These are phyloP conservation scores for Austroboletus niveus DNA, from an alignment of 1,284 basidiomycete species.

Conservation along the genomic window DNA sequence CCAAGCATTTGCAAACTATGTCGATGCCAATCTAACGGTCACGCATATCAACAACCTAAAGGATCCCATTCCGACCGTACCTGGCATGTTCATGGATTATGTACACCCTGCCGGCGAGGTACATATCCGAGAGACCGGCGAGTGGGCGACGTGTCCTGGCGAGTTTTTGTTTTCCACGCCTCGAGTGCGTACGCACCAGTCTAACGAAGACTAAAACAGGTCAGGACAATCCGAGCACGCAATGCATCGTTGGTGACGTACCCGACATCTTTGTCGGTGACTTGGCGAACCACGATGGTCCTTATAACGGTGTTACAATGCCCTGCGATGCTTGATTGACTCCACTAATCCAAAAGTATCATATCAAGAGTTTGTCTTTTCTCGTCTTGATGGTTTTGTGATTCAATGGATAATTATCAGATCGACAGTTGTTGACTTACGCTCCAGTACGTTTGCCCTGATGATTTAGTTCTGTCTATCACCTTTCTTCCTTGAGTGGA, in stretches of 20 bases:
- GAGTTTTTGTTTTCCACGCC: neutral
- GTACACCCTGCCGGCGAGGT: constrained; percentile 56
- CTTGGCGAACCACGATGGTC: constrained; percentile 50
- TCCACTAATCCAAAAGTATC: no score
- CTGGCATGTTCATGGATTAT: constrained; percentile 51
- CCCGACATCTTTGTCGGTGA: constrained; percentile 45
- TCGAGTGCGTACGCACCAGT: no score
- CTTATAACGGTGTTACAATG: constrained; percentile 58
- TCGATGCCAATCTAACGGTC: constrained; percentile 45
- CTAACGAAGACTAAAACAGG: constrained; percentile 31
- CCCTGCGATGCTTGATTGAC: no score
- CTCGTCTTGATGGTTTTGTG: no score
- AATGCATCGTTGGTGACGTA: constrained; percentile 58
- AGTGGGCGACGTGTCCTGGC: constrained; percentile 50
- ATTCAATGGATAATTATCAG: no score
- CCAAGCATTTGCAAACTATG: constrained; percentile 55
- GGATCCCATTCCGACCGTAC: constrained; percentile 48
- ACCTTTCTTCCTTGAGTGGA: no score
- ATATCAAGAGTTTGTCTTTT: no score
- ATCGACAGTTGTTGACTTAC: no score
- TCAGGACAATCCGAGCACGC: constrained; percentile 51
- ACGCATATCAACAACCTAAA: constrained; percentile 53
- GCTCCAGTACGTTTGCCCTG: no score
- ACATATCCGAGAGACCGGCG: constrained; percentile 47
- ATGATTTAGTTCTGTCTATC: no score